Base-by-base conservation (phyloP, 805 yeast genomes). In the Kuraishia capsulata region DNA sequence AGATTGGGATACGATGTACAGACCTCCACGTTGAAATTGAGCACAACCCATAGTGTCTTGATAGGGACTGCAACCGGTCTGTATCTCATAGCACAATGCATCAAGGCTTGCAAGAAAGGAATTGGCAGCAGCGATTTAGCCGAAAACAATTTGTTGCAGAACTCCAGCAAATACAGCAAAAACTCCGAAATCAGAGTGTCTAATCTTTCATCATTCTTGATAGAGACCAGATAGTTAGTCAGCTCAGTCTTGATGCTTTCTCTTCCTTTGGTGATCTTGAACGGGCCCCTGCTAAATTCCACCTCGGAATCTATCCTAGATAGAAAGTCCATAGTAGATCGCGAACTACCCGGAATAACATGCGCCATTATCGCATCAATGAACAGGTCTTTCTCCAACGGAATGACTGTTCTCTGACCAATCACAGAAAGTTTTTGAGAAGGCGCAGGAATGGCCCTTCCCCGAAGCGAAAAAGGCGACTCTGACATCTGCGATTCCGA, bases 81-180 rank as follows among this genome's bases (percentile, higher is more conserved):
- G 54, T 77, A 84, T 17, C 56, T 65, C 4, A 81, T 53, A 1
- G 76, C 50, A 37, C 73, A 72, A 46, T 76, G 76, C 29, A 81
- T 58, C 30, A 83, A 47, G 1, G 82, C 65, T 2, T 81, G 50
- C 11, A 83, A 44, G 50, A 77, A 81, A 1, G 92, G 92, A 3
- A 78, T 61, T 0, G 78, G 54, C 1, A 70, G 43, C 2, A 65
- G 44, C 5, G 39, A 40, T 1, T 40, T 33, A 3, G 34, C 30
- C 9, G 46, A 37, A 19, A 45, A 35, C 5, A 52, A 37, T 16
- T 55, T 48, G 3, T 45, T 39, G 11, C 60, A 46, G 26, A 69
- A 55, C 4, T 44, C 39, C 4, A 58, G 34, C 13, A 70, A 39
- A 6, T 59, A 50, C 11, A 57, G 56, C 1, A 67, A 53, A 36